Evolutionary conservation across 192 early-diverging fungal species (phyloP).

Genomic region (Pilobolus umbonatus): DNA sequence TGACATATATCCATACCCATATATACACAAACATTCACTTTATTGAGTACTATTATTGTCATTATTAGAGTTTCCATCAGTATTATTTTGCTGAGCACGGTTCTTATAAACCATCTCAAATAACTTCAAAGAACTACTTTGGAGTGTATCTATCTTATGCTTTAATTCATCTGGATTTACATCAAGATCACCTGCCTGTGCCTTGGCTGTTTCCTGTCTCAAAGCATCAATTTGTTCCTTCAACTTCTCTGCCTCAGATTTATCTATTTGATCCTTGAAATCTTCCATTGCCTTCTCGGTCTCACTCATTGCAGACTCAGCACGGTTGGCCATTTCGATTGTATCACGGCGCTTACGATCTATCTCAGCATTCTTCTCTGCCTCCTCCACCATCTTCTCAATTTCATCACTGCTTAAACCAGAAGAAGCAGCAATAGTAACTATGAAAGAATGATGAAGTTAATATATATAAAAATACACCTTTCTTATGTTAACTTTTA

Average conservation of each 20-base stretch:
- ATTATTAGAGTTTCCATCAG: not conserved
- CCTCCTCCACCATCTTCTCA: conserved; percentile 88
- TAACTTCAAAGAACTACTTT: conserved; percentile 88
- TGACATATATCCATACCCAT: too few relatives aligned
- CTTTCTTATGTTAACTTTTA: not conserved
- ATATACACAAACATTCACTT: too few relatives aligned
- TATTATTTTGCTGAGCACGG: conserved; percentile 18
- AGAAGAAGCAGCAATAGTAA: conserved; percentile 90
- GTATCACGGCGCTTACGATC: conserved; percentile 90
- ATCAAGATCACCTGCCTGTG: conserved; percentile 57
- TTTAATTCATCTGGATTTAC: conserved; percentile 86
- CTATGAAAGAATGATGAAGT: not conserved
- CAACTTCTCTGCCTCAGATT: conserved; percentile 86
- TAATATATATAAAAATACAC: not conserved
- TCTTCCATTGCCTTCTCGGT: conserved; percentile 95
- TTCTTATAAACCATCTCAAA: conserved; percentile 99
- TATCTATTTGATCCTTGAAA: conserved; percentile 94
- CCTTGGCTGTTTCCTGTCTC: conserved; percentile 70
- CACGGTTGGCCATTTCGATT: conserved; percentile 88
- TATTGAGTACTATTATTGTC: conserved; percentile 7
- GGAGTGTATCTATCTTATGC: conserved; percentile 78
- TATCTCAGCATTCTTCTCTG: conserved; percentile 85
- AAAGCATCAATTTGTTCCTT: conserved; percentile 75
- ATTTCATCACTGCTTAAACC: conserved; percentile 90
- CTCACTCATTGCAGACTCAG: conserved; percentile 86